A percentile compares a stretch with the other conserved stretches of the same genome.
Evolutionary conservation across 768 basidiomycete species (phyloP).

Genomic region (Macrocybe gigantea): DNA sequence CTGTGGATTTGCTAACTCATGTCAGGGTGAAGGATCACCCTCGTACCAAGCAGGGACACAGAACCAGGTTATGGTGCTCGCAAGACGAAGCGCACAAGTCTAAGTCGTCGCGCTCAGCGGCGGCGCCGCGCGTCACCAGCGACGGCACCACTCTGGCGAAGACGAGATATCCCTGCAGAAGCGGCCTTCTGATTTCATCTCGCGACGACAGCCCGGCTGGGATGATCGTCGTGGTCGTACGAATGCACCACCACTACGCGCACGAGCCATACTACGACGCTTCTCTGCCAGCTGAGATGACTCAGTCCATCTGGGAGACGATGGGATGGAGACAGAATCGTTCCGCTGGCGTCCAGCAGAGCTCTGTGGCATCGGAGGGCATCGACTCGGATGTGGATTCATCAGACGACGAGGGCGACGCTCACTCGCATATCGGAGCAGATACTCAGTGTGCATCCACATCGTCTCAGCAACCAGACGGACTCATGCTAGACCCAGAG

Average conservation of each 20-base stretch:
- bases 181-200: conserved; percentile 41
- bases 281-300: conserved; percentile 29
- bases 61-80: conserved; percentile 46
- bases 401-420: not conserved
- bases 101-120: conserved; percentile 27
- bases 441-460: not conserved
- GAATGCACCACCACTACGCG: conserved; percentile 37
- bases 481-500: not conserved
- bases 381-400: conserved; percentile 5
- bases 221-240: conserved; percentile 27
- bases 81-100: conserved; percentile 41
- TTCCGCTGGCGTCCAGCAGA: not conserved
- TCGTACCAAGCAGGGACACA: conserved; percentile 38
- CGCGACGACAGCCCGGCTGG: conserved; percentile 21
- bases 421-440: not conserved
- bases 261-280: conserved; percentile 39
- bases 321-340: conserved; percentile 19
- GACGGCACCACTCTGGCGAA: conserved; percentile 34
- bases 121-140: conserved; percentile 29
- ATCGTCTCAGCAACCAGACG: not conserved
- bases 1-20: conserved; percentile 1
- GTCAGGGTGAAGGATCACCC: conserved; percentile 45
- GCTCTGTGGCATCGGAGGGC: not conserved
- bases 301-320: conserved; percentile 26
- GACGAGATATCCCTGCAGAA: conserved; percentile 36